Evolutionary conservation across 257 asterid species (phyloP), one percentile per base, ranked within the genome.

Genomic region (Solanum dulcamara): DNA sequence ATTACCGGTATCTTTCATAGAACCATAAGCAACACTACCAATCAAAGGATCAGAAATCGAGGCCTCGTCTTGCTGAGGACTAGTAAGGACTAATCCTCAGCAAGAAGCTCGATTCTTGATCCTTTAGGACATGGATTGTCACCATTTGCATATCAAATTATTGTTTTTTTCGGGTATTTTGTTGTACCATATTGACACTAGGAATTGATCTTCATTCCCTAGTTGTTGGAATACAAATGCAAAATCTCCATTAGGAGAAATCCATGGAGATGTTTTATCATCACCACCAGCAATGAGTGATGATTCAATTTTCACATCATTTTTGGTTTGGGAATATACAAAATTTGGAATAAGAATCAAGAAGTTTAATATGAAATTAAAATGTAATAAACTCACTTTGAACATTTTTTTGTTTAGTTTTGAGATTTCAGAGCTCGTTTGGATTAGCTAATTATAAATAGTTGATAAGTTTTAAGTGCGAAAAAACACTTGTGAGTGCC

Each of bases 141-240:
- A 18, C 48, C 67, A 46, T 86, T 77, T 77, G 81, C 48, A 81
- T 89, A 88, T 93, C 94, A 92, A 60, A 86, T 86, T 13, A 90
- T 85, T 2, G 92, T 90, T 81, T 87, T 87, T 81, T 37, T 87
- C 92, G 0, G 91, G 89, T 33, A 92, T 86, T 33, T 87, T 89
- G 82, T 86, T 60, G 85, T 75, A 89, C 94, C 92, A 90, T 53
- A 90, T 83, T 48, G 94, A 66, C 7, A 89, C 83, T 81, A 88
- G 55, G 91, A 83, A 89, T 74, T 51, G 84, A 68, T 89, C 83
- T 80, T 85, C 42, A 20, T 86, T 59, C 12, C 30, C 50, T 48
- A 81, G 89, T 48, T 84, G 88, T 5, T 85, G 82, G 85, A 91
- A 90, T 38, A 90, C 92, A 11, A 91, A 86, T 85, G 94, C 92